A percentile compares a stretch with the other conserved stretches of the same genome.
These are phyloP conservation scores for Talaromyces marneffei DNA, from an alignment of 2,329 filamentous ascomycete genomes.

Conservation along the genomic window DNA sequence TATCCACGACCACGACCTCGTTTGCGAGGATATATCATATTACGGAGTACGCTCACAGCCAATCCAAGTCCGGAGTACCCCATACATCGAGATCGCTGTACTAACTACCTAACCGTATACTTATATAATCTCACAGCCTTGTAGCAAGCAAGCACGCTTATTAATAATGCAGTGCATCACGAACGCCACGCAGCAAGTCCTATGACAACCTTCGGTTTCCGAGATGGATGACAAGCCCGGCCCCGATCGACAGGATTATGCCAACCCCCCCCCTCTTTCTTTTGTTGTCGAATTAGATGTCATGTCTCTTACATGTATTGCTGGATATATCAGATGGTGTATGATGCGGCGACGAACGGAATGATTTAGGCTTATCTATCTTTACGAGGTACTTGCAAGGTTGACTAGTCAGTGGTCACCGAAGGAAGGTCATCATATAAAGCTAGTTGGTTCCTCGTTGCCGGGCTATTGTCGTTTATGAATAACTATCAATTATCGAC, in stretches of 20 bases:
- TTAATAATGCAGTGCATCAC: background rate
- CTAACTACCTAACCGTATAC: background rate
- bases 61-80: background rate
- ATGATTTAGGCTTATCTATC: background rate
- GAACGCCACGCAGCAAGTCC: background rate
- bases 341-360: background rate
- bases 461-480: too few species aligned
- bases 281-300: background rate
- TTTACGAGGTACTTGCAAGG: background rate
- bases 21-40: background rate
- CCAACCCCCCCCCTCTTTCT: background rate
- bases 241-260: background rate
- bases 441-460: background rate
- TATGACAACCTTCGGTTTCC: background rate
- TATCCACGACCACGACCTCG: background rate
- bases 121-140: background rate
- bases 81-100: background rate
- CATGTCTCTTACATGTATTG: too few species aligned
- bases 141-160: background rate
- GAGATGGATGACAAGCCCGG: background rate
- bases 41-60: background rate
- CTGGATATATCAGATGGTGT: background rate
- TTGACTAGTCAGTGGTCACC: background rate
- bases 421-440: background rate
- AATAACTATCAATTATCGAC: background rate